phyloP scores from a whole-genome alignment of 495 filamentous ascomycete species.

The Neurospora intermedia region DNA sequence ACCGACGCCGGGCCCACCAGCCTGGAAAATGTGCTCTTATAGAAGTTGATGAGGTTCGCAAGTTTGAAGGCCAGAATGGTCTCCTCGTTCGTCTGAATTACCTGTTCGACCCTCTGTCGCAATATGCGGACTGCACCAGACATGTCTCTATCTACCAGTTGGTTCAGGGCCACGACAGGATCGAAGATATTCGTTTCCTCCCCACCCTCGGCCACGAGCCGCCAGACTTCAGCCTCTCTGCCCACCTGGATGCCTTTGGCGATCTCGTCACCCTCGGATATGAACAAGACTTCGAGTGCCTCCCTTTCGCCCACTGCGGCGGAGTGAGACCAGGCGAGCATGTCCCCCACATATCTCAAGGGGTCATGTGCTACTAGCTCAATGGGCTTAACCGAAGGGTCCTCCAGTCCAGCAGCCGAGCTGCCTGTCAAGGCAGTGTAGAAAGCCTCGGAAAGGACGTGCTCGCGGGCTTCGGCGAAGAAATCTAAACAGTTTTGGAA shows the following conservation, averaged over 20 bases:
- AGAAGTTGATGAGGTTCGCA: constrained; percentile 80
- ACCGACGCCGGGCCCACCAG: constrained; percentile 60
- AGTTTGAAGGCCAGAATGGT: constrained; percentile 81
- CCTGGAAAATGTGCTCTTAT: constrained; percentile 71
- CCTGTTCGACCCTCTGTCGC: constrained; percentile 76
- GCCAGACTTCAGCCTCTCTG: constrained; percentile 80
- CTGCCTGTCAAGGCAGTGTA: constrained; percentile 80
- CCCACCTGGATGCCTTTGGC: constrained; percentile 77
- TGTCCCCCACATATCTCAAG: constrained; percentile 87
- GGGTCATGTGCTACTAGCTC: constrained; percentile 89
- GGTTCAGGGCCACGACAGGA: constrained; percentile 70
- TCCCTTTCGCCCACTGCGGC: constrained; percentile 88
- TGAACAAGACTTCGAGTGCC: constrained; percentile 82
- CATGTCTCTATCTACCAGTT: constrained; percentile 80
- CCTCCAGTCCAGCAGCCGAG: constrained; percentile 30
- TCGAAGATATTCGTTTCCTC: constrained; percentile 56
- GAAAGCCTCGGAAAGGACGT: constrained; percentile 81
- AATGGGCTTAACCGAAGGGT: constrained; percentile 69
- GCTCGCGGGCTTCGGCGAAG: constrained; percentile 84
- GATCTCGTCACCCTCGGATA: constrained; percentile 85
- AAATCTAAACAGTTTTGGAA: constrained; percentile 92
- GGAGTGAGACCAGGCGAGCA: constrained; percentile 96
- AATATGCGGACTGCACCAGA: constrained; percentile 66
- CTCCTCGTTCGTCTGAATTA: constrained; percentile 87
- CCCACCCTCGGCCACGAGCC: constrained; percentile 45